phyloP scores from a whole-genome alignment of 257 asterid genomes.

The Nicotiana noctiflora region DNA sequence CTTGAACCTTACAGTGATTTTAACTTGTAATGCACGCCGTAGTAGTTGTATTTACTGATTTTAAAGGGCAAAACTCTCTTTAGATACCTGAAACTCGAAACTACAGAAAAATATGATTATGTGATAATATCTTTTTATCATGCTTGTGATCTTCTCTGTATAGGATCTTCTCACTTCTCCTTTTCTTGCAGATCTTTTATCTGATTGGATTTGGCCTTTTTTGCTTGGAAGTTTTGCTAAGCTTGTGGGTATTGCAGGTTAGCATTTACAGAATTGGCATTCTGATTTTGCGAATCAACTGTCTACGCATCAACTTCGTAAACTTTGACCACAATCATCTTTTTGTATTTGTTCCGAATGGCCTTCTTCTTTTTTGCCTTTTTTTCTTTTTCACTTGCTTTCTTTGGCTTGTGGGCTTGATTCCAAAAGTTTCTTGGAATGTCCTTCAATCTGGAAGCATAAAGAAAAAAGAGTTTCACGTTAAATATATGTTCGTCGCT shows the following conservation, averaged over 20 bases:
- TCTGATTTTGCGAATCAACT: not conserved
- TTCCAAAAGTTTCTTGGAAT: too few species aligned
- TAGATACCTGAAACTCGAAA: not conserved
- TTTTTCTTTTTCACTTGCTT: too few species aligned
- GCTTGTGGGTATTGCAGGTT: slow-evolving; percentile 97
- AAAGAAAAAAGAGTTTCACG: too few species aligned
- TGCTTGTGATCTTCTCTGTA: not conserved
- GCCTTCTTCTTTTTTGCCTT: too few species aligned
- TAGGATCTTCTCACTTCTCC: not conserved
- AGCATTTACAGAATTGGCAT: slow-evolving; percentile 20
- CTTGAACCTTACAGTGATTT: too few species aligned
- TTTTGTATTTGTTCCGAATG: too few species aligned
- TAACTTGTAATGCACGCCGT: too few species aligned
- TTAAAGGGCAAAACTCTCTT: not conserved
- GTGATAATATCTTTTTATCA: not conserved
- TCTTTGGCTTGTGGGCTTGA: too few species aligned
- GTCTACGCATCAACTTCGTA: too few species aligned
- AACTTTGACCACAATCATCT: too few species aligned
- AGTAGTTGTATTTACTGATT: not conserved
- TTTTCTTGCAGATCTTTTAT: slow-evolving; percentile 67
- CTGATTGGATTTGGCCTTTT: slow-evolving; percentile 79
- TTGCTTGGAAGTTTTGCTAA: slow-evolving; percentile 73
- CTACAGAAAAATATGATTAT: not conserved
- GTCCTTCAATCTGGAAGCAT: too few species aligned
- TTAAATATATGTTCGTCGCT: too few species aligned